Base-by-base conservation (phyloP, 306 rosid species). In the Prosopis cineraria region DNA sequence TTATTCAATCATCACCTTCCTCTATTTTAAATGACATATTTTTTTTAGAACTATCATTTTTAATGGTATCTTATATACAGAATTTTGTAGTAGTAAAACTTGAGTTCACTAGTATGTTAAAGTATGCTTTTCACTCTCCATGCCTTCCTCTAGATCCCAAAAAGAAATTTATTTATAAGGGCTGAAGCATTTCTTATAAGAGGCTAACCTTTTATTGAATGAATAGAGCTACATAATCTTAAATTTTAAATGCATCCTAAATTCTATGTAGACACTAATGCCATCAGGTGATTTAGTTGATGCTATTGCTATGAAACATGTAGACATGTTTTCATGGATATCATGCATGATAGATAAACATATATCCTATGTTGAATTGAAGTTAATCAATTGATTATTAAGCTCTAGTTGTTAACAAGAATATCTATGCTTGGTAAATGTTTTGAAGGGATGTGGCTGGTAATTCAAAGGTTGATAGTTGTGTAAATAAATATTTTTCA, bases 191-290 rank as follows among this genome's bases (percentile, higher is more conserved):
- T 64, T 65, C 25, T 22, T 63, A 24, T 31, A 60, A 14, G 68
- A 60, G 31, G 19, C 37, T 17, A 7, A 2, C 41, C 31, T 31
- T 17, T 33, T 30, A 59, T 33, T 20, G 56, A 16, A 8, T 33
- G 72, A 73, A 62, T n/a, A 55, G 29, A 72, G 73, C 34, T 63
- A 64, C 39, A 48, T 25, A 55, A 52, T 55, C 29, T 7, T 68
- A 37, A 44, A 25, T n/a, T n/a, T n/a, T n/a, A n/a, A 10, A 11
- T n/a, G n/a, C 64, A 52, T 66, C 19, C 43, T 12, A 27, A 30
- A 41, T 56, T 69, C 60, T 30, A 45, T 19, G 65, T 50, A 25
- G 68, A 64, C 43, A 29, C 65, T 52, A 45, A 44, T 19, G 67
- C 20, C 68, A 72, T 62, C 29, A 62, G 24, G 11, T 31, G 41